These are phyloP conservation scores for Scytalidium lignicola DNA, from an alignment of 2,329 filamentous ascomycete genomes.

Conservation along the genomic window DNA sequence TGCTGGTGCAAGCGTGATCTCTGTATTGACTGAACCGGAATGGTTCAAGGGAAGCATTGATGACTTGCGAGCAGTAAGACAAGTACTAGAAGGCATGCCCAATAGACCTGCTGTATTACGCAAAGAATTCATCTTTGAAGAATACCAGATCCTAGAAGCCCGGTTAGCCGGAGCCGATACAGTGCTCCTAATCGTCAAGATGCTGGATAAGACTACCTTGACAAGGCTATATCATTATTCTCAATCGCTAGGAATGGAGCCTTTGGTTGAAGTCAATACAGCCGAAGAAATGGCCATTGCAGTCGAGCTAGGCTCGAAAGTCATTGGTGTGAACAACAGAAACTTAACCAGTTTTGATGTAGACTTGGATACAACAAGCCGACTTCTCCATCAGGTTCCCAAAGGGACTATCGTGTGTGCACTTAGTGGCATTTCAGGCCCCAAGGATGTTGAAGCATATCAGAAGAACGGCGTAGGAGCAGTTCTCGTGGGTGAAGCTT, in stretches of 20 bases:
- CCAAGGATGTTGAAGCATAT: slow-evolving; percentile 84
- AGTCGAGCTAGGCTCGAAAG: slow-evolving; percentile 78
- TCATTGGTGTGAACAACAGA: slow-evolving; percentile 96
- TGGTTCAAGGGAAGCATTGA: slow-evolving; percentile 99
- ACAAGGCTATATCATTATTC: slow-evolving; percentile 84
- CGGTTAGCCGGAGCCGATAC: slow-evolving; percentile 91
- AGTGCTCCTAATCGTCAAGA: slow-evolving; percentile 94
- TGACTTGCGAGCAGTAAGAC: slow-evolving; percentile 79
- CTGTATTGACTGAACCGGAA: slow-evolving; percentile 95
- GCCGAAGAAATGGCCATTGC: slow-evolving; percentile 88
- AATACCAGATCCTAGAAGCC: slow-evolving; percentile 96
- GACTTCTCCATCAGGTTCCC: slow-evolving; percentile 81
- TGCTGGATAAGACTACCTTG: slow-evolving; percentile 75
- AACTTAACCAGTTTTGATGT: slow-evolving; percentile 97
- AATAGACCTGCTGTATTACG: slow-evolving; percentile 87
- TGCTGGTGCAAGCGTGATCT: slow-evolving; percentile 93
- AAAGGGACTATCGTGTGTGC: slow-evolving; percentile 86
- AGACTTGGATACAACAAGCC: slow-evolving; percentile 85
- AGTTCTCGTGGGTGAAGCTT: slow-evolving; percentile 87
- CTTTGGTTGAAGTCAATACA: slow-evolving; percentile 93
- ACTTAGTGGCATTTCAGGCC: slow-evolving; percentile 85
- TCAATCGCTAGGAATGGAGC: slow-evolving; percentile 89
- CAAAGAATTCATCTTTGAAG: slow-evolving; percentile 97
- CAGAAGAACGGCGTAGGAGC: slow-evolving; percentile 86
- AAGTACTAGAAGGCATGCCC: slow-evolving; percentile 84